Conservation (phyloP, 2,329 filamentous ascomycete genomes). For the Aspergillus ochraceoroseus region DNA sequence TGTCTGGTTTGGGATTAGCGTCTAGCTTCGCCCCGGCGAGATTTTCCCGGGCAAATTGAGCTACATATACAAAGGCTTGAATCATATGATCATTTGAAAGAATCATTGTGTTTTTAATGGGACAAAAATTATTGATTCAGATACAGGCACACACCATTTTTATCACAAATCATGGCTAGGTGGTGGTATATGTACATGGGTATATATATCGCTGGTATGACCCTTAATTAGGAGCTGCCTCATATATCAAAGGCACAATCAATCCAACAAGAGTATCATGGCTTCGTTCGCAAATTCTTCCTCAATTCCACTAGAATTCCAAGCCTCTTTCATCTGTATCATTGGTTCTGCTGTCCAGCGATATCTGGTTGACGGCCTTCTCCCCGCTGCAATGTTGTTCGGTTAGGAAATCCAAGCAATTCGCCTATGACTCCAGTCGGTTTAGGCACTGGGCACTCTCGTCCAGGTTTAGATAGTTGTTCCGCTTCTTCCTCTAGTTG, state of each 20-base stretch:
- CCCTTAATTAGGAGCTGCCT: not conserved
- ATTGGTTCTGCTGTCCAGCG: constrained; percentile 1
- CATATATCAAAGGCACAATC: not conserved
- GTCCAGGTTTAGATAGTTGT: constrained; percentile 45
- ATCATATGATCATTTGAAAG: not conserved
- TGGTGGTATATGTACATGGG: constrained; percentile 23
- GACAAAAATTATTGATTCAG: not conserved
- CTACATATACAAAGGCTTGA: too few species aligned
- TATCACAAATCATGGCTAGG: constrained; percentile 5
- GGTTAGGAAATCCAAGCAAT: constrained; percentile 63
- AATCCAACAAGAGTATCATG: not conserved
- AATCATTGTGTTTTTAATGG: not conserved
- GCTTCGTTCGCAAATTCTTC: not conserved
- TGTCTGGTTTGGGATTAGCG: constrained; percentile 23
- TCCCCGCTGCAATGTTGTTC: constrained; percentile 17
- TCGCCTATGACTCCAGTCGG: constrained; percentile 72
- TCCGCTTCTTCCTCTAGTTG: constrained; percentile 42
- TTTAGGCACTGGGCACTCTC: constrained; percentile 91
- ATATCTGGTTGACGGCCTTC: constrained; percentile 12
- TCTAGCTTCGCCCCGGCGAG: not conserved
- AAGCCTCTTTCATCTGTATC: not conserved
- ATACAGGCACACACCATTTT: constrained; percentile 1
- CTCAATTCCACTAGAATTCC: not conserved
- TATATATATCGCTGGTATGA: constrained; percentile 19
- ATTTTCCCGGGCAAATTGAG: too few species aligned